Evolutionary conservation across 2,329 filamentous ascomycete genomes (phyloP).

Genomic region (Ilyonectria destructans): DNA sequence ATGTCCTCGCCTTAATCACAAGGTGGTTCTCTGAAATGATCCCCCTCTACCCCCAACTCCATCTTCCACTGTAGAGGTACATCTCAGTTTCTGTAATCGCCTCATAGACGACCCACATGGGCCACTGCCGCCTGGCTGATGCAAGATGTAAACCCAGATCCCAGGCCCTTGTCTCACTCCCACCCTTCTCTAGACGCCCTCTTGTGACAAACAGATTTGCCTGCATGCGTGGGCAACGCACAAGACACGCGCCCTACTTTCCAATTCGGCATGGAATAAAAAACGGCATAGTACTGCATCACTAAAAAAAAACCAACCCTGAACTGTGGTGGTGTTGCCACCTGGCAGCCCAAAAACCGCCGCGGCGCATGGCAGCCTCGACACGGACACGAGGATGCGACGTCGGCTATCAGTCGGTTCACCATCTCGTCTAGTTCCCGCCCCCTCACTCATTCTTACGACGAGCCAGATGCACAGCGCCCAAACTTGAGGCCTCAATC

Average conservation of each 20-base stretch:
- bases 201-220: background rate
- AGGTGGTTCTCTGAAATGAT: background rate
- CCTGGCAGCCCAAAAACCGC: conserved; percentile 24
- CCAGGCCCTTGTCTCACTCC: conserved; percentile 13
- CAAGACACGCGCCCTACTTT: conserved; percentile 1
- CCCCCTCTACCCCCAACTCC: background rate
- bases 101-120: conserved; percentile 4
- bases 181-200: background rate
- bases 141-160: conserved; percentile 28
- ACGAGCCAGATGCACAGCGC: conserved; percentile 17
- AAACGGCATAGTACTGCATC: background rate
- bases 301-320: conserved; percentile 14
- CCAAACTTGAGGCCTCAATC: conserved; percentile 17
- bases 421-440: conserved; percentile 7
- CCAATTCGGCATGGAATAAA: background rate
- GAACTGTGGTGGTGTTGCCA: conserved; percentile 37
- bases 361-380: conserved; percentile 29
- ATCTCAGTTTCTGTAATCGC: conserved; percentile 16
- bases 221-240: background rate
- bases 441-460: background rate
- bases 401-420: conserved; percentile 38
- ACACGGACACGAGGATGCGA: conserved; percentile 40
- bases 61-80: background rate
- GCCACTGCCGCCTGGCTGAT: conserved; percentile 12
- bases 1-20: background rate